Percentiles rank a stretch among this genome's conserved stretches.
Conservation (phyloP, 805 yeast genomes). For the Metschnikowia baotianmanensis region DNA sequence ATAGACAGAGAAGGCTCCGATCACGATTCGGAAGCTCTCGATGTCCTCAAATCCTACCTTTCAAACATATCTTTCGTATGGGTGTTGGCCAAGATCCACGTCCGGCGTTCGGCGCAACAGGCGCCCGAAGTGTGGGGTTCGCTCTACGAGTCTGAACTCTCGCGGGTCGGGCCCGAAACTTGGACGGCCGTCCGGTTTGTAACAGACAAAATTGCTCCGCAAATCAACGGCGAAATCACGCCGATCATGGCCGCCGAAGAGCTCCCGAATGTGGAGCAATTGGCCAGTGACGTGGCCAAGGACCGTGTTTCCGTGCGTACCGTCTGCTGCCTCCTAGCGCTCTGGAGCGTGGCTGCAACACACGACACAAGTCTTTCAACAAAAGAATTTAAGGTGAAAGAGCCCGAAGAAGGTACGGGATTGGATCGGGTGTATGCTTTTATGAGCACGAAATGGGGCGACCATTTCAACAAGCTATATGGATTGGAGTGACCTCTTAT, state of each 20-base stretch:
- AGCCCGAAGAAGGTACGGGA: not conserved
- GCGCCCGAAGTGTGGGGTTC: slow-evolving; percentile 5
- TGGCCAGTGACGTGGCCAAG: slow-evolving; percentile 17
- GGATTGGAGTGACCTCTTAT: slow-evolving; percentile 27
- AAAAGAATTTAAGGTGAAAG: not conserved
- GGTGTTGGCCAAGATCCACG: slow-evolving; percentile 16
- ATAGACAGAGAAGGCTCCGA: not conserved
- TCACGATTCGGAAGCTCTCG: not conserved
- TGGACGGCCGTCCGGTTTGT: slow-evolving; percentile 5
- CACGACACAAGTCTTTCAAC: not conserved
- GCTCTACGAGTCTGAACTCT: slow-evolving; percentile 2
- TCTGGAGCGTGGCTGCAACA: slow-evolving; percentile 32
- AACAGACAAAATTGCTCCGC: slow-evolving; percentile 1
- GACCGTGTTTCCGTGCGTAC: slow-evolving; percentile 30
- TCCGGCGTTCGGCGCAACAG: slow-evolving; percentile 3
- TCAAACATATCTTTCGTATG: slow-evolving; percentile 24
- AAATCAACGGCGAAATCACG: not conserved
- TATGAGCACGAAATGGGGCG: slow-evolving; percentile 26
- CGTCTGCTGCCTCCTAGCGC: slow-evolving; percentile 33
- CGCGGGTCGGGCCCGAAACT: not conserved
- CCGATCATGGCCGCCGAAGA: not conserved
- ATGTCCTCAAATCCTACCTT: slow-evolving; percentile 7
- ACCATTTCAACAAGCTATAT: slow-evolving; percentile 31
- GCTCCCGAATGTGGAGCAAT: slow-evolving; percentile 11
- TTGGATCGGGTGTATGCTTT: slow-evolving; percentile 17